Percentiles rank a stretch among this genome's conserved stretches.
Conservation (phyloP, 345 rosid genomes). For the Populus euphratica region DNA sequence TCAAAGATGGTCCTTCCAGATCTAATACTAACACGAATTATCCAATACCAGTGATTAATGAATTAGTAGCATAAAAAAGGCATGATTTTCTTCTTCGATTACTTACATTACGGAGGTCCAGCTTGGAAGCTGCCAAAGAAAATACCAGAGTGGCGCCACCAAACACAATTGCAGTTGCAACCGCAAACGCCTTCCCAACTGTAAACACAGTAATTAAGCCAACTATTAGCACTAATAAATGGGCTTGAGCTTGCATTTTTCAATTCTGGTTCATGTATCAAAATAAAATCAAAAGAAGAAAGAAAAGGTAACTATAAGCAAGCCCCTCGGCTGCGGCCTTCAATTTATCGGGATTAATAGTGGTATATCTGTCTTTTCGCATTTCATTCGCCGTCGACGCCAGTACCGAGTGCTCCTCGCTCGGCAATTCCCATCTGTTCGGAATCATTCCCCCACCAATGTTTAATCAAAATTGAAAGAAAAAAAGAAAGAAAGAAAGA, state of each 20-base stretch:
- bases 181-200: conserved; percentile 89
- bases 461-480: not conserved
- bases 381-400: conserved; percentile 84
- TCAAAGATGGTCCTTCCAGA: not conserved
- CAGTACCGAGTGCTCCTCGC: conserved; percentile 34
- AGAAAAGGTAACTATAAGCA: conserved; percentile 28
- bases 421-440: conserved; percentile 72
- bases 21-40: not conserved
- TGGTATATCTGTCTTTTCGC: conserved; percentile 55
- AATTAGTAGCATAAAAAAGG: too few relatives aligned
- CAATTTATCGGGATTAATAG: conserved; percentile 61
- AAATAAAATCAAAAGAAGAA: not conserved
- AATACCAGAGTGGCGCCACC: conserved; percentile 64
- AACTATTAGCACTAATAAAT: too few relatives aligned
- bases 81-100: not conserved
- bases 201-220: not conserved
- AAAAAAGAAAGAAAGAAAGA: not conserved
- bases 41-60: too few relatives aligned
- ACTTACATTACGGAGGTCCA: conserved; percentile 60
- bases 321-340: conserved; percentile 93
- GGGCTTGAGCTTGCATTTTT: too few relatives aligned
- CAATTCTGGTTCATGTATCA: too few relatives aligned
- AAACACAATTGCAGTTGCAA: conserved; percentile 66
- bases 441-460: conserved; percentile 7
- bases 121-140: conserved; percentile 58